A percentile compares a stretch with the other conserved stretches of the same genome.
phyloP scores from a whole-genome alignment of 441 rosid genomes.

The Aquilaria agallochum region DNA sequence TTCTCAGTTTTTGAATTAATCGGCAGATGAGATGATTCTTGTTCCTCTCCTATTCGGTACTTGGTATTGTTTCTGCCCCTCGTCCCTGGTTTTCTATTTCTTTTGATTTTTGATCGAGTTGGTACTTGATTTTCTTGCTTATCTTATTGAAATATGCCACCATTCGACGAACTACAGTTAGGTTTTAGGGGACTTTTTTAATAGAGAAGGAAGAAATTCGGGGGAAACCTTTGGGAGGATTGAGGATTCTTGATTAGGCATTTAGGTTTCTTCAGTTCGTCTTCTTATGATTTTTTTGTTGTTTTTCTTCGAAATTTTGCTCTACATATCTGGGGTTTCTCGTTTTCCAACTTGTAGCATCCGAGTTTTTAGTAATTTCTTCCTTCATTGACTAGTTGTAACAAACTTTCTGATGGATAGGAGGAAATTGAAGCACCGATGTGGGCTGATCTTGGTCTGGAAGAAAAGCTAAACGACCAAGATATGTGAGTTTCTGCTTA shows the following conservation, averaged over 20 bases:
- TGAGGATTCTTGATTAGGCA: not conserved
- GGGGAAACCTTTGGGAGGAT: not conserved
- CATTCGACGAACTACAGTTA: not conserved
- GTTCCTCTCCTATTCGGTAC: not conserved
- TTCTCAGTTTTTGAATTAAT: too few relatives aligned
- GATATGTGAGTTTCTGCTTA: slow-evolving; percentile 28
- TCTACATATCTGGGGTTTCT: not conserved
- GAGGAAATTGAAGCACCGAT: slow-evolving; percentile 75
- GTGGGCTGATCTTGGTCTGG: slow-evolving; percentile 54
- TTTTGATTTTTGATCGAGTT: not conserved
- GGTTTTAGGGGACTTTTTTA: not conserved
- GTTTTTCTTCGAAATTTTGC: not conserved
- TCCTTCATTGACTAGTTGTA: not conserved
- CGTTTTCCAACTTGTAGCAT: not conserved
- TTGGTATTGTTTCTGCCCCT: not conserved
- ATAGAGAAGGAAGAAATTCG: too few relatives aligned
- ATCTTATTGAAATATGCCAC: not conserved
- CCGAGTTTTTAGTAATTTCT: not conserved
- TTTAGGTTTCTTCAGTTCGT: not conserved
- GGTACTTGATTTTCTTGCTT: not conserved
- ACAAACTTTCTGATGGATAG: slow-evolving; percentile 21
- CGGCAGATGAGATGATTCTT: not conserved
- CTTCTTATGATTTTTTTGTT: not conserved
- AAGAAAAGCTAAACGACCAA: slow-evolving; percentile 21
- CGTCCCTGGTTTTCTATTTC: not conserved